Conservation (phyloP, 2,329 filamentous ascomycete genomes). For the Colletotrichum costaricense region DNA sequence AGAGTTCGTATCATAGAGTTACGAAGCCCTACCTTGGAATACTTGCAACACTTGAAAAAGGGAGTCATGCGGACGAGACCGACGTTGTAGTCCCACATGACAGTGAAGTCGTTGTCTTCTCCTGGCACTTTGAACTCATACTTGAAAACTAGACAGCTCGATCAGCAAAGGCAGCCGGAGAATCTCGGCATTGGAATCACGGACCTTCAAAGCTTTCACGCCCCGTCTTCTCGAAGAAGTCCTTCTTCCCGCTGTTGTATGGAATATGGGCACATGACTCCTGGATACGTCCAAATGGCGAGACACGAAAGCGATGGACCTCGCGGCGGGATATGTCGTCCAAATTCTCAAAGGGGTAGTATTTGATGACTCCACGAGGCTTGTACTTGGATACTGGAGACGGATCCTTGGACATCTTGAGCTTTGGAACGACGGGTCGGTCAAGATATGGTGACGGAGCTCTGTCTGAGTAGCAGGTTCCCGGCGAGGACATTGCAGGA, state of each 20-base stretch:
- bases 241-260: conserved; percentile 94
- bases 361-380: conserved; percentile 76
- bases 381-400: conserved; percentile 71
- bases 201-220: conserved; percentile 89
- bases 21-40: conserved; percentile 74
- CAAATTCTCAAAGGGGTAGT: conserved; percentile 77
- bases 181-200: conserved; percentile 24
- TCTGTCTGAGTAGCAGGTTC: conserved; percentile 48
- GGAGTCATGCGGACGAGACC: conserved; percentile 94
- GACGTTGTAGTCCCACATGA: conserved; percentile 98
- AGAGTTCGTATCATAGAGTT: not conserved
- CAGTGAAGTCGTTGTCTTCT: conserved; percentile 74
- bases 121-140: conserved; percentile 83
- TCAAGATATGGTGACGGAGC: conserved; percentile 40
- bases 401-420: conserved; percentile 74
- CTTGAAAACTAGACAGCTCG: conserved; percentile 73
- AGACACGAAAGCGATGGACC: conserved; percentile 73
- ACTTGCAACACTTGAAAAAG: conserved; percentile 91
- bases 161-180: conserved; percentile 13
- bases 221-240: conserved; percentile 87
- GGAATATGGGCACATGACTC: conserved; percentile 82
- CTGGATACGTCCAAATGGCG: conserved; percentile 71
- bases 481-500: conserved; percentile 50
- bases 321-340: conserved; percentile 67
- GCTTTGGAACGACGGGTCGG: conserved; percentile 51